Evolutionary conservation across 1,284 basidiomycete genomes (phyloP).

Genomic region (Tilletiopsis washingtonensis): DNA sequence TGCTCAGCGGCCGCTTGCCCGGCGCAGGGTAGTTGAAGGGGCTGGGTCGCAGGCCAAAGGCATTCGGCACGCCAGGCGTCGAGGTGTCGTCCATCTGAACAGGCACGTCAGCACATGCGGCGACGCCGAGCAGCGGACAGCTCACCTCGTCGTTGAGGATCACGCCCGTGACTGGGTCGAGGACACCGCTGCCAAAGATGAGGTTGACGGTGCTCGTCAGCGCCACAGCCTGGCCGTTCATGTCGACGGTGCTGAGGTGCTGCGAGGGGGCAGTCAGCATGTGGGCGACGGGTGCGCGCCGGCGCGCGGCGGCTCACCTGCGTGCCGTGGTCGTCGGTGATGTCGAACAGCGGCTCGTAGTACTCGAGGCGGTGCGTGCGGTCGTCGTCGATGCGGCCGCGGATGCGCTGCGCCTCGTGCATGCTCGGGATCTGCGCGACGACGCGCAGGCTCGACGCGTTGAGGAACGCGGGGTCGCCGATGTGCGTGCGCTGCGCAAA

Average conservation of each 20-base stretch:
- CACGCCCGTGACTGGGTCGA: slow-evolving; percentile 76
- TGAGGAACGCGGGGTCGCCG: slow-evolving; percentile 63
- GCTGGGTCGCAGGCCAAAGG: slow-evolving; percentile 73
- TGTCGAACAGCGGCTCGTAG: slow-evolving; percentile 73
- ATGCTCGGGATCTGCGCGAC: slow-evolving; percentile 61
- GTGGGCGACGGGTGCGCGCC: slow-evolving; percentile 62
- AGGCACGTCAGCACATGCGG: background rate
- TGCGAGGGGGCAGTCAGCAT: no score
- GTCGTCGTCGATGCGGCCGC: slow-evolving; percentile 47
- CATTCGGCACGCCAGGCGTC: slow-evolving; percentile 68
- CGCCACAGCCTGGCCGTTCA: slow-evolving; percentile 54
- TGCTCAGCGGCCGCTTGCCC: slow-evolving; percentile 78
- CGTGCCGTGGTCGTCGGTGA: slow-evolving; percentile 75
- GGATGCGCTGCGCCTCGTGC: slow-evolving; percentile 56
- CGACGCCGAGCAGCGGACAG: no score
- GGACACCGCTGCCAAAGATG: slow-evolving; percentile 72
- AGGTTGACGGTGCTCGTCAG: slow-evolving; percentile 77
- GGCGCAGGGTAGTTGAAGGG: slow-evolving; percentile 50
- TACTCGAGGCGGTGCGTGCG: slow-evolving; percentile 69
- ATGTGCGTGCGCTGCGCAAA: slow-evolving; percentile 64
- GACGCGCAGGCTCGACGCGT: slow-evolving; percentile 56
- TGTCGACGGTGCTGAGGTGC: slow-evolving; percentile 3
- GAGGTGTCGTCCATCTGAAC: slow-evolving; percentile 74
- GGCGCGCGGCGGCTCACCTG: no score
- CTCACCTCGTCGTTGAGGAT: slow-evolving; percentile 73